phyloP scores from a whole-genome alignment of 768 basidiomycete genomes.

The Leccinum broughii region DNA sequence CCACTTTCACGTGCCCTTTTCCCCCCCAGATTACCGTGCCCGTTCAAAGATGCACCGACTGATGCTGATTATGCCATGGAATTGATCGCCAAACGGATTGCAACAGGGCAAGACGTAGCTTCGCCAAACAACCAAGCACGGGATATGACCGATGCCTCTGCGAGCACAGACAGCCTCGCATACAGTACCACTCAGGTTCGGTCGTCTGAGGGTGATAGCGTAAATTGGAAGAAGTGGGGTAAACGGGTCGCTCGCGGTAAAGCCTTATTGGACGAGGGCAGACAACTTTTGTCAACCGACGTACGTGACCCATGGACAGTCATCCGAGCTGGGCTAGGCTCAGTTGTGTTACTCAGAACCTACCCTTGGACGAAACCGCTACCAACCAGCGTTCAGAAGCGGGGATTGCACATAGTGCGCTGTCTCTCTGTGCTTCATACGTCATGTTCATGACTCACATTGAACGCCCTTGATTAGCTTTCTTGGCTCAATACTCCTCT shows the following conservation, averaged over 20 bases:
- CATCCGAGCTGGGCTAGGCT: background rate
- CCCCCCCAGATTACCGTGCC: conserved; percentile 44
- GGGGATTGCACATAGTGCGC: conserved; percentile 38
- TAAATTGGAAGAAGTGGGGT: conserved; percentile 62
- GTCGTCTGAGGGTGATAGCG: conserved; percentile 16
- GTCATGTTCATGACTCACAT: background rate
- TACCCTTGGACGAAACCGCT: background rate
- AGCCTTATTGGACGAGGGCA: conserved; percentile 42
- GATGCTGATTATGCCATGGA: conserved; percentile 74
- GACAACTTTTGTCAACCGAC: conserved; percentile 37
- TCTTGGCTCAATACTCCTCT: conserved; percentile 56
- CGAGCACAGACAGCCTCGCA: conserved; percentile 7
- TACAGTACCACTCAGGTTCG: background rate
- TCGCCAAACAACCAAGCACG: conserved; percentile 21
- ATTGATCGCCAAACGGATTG: conserved; percentile 59
- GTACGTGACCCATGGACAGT: conserved; percentile 34
- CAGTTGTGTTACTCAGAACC: background rate
- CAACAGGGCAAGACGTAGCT: conserved; percentile 48
- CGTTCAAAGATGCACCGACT: conserved; percentile 56
- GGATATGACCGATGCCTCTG: conserved; percentile 17
- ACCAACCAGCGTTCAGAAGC: conserved; percentile 1
- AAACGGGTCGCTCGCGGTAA: conserved; percentile 48
- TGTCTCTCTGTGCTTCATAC: background rate
- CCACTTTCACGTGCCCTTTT: conserved; percentile 4
- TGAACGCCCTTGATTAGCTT: conserved; percentile 41